Evolutionary conservation across 2,329 filamentous ascomycete genomes (phyloP).

Genomic region (Sporothrix schenckii): DNA sequence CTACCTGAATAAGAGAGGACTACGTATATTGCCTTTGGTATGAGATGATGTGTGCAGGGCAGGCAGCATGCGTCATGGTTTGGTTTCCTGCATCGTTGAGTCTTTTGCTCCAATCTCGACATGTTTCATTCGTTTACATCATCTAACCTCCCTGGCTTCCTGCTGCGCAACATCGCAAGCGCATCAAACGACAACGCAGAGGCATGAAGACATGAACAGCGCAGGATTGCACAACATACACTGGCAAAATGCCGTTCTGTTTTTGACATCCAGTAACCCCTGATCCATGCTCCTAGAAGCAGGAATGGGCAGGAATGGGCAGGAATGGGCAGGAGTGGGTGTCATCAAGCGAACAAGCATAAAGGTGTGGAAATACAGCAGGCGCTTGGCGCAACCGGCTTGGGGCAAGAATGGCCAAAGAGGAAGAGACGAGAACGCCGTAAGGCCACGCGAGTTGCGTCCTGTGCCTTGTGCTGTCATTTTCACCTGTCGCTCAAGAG

Average conservation of each 20-base stretch:
- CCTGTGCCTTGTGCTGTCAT: background rate
- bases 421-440: background rate
- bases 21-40: background rate
- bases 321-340: slow-evolving; percentile 19
- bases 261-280: background rate
- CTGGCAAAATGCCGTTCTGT: background rate
- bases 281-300: slow-evolving; percentile 16
- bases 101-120: background rate
- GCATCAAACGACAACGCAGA: slow-evolving; percentile 7
- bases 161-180: background rate
- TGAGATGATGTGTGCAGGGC: slow-evolving; percentile 19
- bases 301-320: slow-evolving; percentile 14
- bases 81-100: too few relatives aligned
- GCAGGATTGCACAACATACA: slow-evolving; percentile 14
- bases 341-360: slow-evolving; percentile 36
- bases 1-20: background rate
- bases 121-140: background rate
- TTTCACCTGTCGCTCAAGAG: too few relatives aligned
- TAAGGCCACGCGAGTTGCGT: background rate
- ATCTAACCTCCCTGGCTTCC: background rate
- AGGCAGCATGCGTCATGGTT: background rate
- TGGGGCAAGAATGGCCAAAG: background rate
- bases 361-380: slow-evolving; percentile 34
- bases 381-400: slow-evolving; percentile 19
- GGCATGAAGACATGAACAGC: slow-evolving; percentile 8